Evolutionary conservation across 331 rosid genomes (phyloP).

Genomic region (Ulmus americana): DNA sequence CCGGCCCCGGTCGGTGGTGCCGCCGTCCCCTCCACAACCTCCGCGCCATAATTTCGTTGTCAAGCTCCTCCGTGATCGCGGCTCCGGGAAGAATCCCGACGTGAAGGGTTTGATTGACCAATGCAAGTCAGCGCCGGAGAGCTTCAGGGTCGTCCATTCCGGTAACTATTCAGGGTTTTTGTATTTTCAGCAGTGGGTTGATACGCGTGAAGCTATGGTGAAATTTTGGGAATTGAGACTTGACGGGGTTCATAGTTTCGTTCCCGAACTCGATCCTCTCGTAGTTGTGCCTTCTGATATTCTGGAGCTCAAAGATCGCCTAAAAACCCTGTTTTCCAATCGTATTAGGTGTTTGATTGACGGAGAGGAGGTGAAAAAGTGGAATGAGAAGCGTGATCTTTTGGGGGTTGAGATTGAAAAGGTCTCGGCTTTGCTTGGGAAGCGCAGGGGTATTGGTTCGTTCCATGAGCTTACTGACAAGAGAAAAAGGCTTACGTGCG

Average conservation of each 20-base stretch:
- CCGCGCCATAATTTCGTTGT: slow-evolving; percentile 35
- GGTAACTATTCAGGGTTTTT: slow-evolving; percentile 34
- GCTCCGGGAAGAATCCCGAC: not conserved
- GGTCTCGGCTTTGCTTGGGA: not conserved
- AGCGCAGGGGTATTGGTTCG: fast-evolving
- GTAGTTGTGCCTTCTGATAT: slow-evolving; percentile 39
- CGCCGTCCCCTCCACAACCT: not conserved
- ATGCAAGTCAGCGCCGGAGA: slow-evolving; percentile 35
- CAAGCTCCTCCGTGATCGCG: slow-evolving; percentile 29
- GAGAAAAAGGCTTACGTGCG: slow-evolving; percentile 31
- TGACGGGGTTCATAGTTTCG: slow-evolving; percentile 36
- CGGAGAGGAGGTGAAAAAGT: slow-evolving; percentile 50
- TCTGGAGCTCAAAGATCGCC: slow-evolving; percentile 42
- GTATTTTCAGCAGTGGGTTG: slow-evolving; percentile 41
- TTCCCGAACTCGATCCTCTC: slow-evolving; percentile 32
- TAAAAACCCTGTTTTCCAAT: slow-evolving; percentile 35
- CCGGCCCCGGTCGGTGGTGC: slow-evolving; percentile 13
- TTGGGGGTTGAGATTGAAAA: slow-evolving; percentile 28
- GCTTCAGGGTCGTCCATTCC: not conserved
- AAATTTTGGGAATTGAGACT: slow-evolving; percentile 60
- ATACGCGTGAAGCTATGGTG: slow-evolving; percentile 48
- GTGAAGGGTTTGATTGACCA: slow-evolving; percentile 33
- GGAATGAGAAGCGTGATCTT: slow-evolving; percentile 31
- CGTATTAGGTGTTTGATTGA: slow-evolving; percentile 40
- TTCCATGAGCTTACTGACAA: not conserved